Evolutionary conservation across 257 asterid genomes (phyloP), one percentile per base, ranked within the genome.

Genomic region (Nicotiana obtusifolia): DNA sequence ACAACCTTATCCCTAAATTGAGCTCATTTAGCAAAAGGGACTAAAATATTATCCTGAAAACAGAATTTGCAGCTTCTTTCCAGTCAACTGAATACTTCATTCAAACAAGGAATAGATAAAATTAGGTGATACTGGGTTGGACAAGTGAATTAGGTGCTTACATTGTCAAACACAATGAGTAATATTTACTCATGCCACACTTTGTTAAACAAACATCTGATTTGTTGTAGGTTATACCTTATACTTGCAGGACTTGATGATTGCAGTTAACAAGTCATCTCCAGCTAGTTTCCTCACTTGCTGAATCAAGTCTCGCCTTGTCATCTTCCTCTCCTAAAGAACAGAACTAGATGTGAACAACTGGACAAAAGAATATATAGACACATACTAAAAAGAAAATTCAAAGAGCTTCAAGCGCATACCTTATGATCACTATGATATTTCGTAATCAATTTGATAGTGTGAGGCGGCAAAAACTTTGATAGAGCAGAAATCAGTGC

Each of bases 281-380:
- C 91, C 91, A 1, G 86, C 85, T n/a, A 86, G 54, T 54, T 33
- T 77, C 56, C 91, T 80, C 65, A 88, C 69, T 24, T 62, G 80
- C 19, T 62, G 79, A 68, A 88, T 82, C 86, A 88, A 30, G 26
- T 84, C 88, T 47, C 15, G 69, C 52, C 89, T 53, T 14, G 84
- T 8, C 61, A 88, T 84, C 61, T 83, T 88, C 52, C 82, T 68
- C 33, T 62, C 89, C 91, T 88, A 81, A 1, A 57, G 4, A 14
- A 61, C 13, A 57, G 60, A 52, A 64, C 54, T 15, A 75, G 2
- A 13, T 19, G 7, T 22, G 15, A 77, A 44, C 28, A 61, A 26
- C 14, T 64, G 31, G n/a, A 22, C 24, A 30, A 62, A 8, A 6
- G 22, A 44, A 35, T 3, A 13, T 7, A 9, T 2, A 5, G 2